A percentile compares a stretch with the other conserved stretches of the same genome.
Conservation (phyloP, 495 filamentous ascomycete species). For the Achaetomiella virescens region DNA sequence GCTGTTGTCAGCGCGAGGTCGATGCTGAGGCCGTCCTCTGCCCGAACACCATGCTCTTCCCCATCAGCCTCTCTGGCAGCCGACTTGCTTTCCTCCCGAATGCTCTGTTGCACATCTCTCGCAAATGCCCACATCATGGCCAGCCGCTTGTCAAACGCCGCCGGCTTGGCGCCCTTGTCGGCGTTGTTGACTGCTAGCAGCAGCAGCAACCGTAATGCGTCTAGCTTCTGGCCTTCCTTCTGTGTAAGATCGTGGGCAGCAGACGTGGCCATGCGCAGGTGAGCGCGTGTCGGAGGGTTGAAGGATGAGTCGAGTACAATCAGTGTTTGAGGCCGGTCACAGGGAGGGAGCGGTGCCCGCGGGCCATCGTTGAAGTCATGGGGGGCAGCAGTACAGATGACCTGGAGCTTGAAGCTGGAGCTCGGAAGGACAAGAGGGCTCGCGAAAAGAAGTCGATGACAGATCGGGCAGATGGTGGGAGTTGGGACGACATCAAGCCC, state of each 20-base stretch:
- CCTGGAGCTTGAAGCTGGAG: conserved; percentile 50
- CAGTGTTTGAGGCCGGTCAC: conserved; percentile 36
- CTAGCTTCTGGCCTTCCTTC: background rate
- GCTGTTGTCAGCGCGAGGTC: conserved; percentile 78
- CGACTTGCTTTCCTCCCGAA: conserved; percentile 1
- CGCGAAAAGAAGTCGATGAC: conserved; percentile 39
- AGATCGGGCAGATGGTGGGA: conserved; percentile 12
- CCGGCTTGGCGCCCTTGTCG: conserved; percentile 83
- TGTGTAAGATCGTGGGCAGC: conserved; percentile 48
- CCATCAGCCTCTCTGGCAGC: conserved; percentile 1
- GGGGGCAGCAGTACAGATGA: conserved; percentile 50
- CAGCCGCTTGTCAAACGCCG: conserved; percentile 72
- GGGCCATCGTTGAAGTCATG: background rate
- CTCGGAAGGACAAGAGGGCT: conserved; percentile 53
- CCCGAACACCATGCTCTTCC: background rate
- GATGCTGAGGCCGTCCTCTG: conserved; percentile 39
- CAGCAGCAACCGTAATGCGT: conserved; percentile 57
- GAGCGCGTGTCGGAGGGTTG: conserved; percentile 86
- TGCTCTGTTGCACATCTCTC: conserved; percentile 44
- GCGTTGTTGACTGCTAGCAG: conserved; percentile 88
- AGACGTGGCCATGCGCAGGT: conserved; percentile 65
- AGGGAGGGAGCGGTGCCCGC: conserved; percentile 21
- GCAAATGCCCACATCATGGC: conserved; percentile 84
- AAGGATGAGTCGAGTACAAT: conserved; percentile 92
- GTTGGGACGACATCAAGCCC: conserved; percentile 19